Evolutionary conservation across 306 rosid species (phyloP).

Genomic region (Astragalus glycyphyllos): DNA sequence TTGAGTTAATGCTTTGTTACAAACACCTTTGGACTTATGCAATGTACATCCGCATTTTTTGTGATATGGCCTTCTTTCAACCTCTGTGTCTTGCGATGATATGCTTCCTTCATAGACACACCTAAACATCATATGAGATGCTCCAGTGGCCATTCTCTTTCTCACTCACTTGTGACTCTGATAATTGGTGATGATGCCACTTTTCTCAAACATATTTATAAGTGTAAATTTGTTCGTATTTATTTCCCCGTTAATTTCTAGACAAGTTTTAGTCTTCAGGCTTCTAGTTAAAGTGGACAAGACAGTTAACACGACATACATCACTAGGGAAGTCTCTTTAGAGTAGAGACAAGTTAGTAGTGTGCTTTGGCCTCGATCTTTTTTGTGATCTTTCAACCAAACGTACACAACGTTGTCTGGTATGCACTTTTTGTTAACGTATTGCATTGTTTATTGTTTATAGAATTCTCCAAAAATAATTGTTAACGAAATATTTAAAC

Average conservation of each 20-base stretch:
- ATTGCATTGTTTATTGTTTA: background rate
- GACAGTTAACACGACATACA: slow-evolving; percentile 32
- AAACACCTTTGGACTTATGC: slow-evolving; percentile 48
- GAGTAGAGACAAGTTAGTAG: slow-evolving; percentile 20
- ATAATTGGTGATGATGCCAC: background rate
- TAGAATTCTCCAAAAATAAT: slow-evolving; percentile 37
- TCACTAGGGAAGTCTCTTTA: slow-evolving; percentile 35
- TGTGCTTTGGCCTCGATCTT: background rate
- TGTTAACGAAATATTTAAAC: background rate
- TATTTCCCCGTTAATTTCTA: slow-evolving; percentile 25
- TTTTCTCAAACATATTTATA: slow-evolving; percentile 10
- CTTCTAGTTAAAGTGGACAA: slow-evolving; percentile 11
- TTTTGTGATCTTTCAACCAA: slow-evolving; percentile 1
- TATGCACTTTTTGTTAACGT: background rate
- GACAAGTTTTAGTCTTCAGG: slow-evolving; percentile 24
- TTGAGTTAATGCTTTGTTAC: slow-evolving; percentile 35
- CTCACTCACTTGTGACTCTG: slow-evolving; percentile 5
- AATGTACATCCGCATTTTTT: slow-evolving; percentile 80
- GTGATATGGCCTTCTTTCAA: slow-evolving; percentile 79
- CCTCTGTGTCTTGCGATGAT: slow-evolving; percentile 56
- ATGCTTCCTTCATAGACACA: slow-evolving; percentile 66
- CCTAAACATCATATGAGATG: slow-evolving; percentile 49
- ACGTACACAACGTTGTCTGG: slow-evolving; percentile 16
- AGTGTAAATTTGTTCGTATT: slow-evolving; percentile 9
- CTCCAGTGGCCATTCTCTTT: slow-evolving; percentile 46